Evolutionary conservation across 345 rosid genomes (phyloP), one percentile per base, ranked within the genome.

Genomic region (Atalantia buxifolia): DNA sequence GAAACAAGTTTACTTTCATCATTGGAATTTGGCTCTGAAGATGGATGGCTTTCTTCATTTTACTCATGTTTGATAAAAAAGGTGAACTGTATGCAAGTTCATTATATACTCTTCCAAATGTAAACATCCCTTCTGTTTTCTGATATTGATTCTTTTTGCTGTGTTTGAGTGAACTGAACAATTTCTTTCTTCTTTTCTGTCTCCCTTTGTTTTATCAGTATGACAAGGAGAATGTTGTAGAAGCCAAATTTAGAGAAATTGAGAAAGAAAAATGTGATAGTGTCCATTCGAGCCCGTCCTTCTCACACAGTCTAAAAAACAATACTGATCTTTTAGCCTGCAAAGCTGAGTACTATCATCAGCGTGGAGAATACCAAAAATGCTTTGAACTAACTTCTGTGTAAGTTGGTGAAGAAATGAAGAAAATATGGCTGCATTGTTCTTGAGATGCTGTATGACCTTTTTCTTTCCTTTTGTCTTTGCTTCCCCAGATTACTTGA

Each of bases 311-410:
- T 35, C 82, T 92, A 85, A 91, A 87, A 84, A 89, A 87, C 75
- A 91, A 92, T 80, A 86, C 91, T 76, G 99, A 94, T 90, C 91
- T 94, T 75, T 84, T 94, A 88, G 89, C 95, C 67, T 91, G 99
- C 84, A 92, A 96, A 90, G 99, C 98, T 80, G 98, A 94, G 84
- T 96, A 92, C 88, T 92, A 92, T 82, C 95, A 92, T 88, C 98
- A 96, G 76, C 89, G 92, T 82, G 98, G 99, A 79, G 95, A 96
- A 90, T 92, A 91, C 83, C 89, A 96, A 78, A 94, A 94, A 84
- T 94, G 99, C 81, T 96, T 94, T 72, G 98, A 91, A 72, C 85
- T 96, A 77, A 94, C 99, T 72, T 85, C 97, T 62, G 67, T 72
- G 98, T 96, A 87, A 89, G 99, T 87, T 73, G 68, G 42, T 74